Evolutionary conservation across 306 rosid genomes (phyloP), one percentile per base, ranked within the genome.

Genomic region (Astragalus membranaceus): DNA sequence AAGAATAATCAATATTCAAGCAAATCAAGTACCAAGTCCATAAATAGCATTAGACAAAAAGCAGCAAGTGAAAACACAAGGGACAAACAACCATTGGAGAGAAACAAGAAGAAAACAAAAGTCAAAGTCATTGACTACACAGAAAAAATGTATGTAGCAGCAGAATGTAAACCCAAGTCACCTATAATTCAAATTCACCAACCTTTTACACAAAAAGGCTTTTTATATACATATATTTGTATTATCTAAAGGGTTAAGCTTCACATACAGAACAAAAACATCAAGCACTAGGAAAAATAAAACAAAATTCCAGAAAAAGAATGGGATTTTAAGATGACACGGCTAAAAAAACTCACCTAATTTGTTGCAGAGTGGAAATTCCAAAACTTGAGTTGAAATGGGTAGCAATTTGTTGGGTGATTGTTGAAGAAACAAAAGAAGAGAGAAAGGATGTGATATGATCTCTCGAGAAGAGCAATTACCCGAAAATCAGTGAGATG

Each of bases 141-240:
- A 36, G 13, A 37, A 64, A 11, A 65, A 64, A 59, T 20, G 56
- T 29, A 67, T 59, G 56, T 29, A 47, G 49, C 44, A 50, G 44
- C 33, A 64, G 50, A 75, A 64, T 43, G 39, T 13, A 70, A 70
- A 75, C 11, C 33, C 55, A 64, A 70, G 41, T 57, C 50, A 74
- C 68, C 33, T 9, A 67, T 35, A 75, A 78, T 71, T 75, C 66
- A 59, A 75, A 78, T 71, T 75, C 66, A 59, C 60, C 55, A 82
- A 82, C 60, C 74, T 30, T 14, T 36, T 9, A 59, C 46, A 62
- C 35, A 41, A 23, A 23, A 46, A 50, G 17, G 52, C 43, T 43
- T 0, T n/a, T n/a, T n/a, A n/a, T 59, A 73, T 57, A 78, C 41
- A 33, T 43, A 51, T 35, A 66, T 41, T 0, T 37, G 1, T 44